These are phyloP conservation scores for Starmerella scarabaei DNA, from an alignment of 805 yeast species.

Conservation along the genomic window DNA sequence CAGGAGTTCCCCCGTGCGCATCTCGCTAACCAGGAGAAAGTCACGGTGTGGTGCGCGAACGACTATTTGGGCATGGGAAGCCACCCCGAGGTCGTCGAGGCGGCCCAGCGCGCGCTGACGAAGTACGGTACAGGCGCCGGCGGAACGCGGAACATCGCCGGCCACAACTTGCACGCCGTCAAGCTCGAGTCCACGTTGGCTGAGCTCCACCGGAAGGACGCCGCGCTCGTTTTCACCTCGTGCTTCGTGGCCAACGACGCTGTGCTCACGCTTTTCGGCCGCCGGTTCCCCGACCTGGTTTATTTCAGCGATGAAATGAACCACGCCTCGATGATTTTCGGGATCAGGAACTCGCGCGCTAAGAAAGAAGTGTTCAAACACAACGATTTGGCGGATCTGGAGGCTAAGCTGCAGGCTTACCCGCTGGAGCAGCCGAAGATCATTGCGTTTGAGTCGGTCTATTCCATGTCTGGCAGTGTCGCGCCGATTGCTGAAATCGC, in stretches of 20 bases:
- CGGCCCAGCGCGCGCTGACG: slow-evolving; percentile 68
- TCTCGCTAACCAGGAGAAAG: slow-evolving; percentile 60
- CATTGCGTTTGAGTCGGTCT: slow-evolving; percentile 93
- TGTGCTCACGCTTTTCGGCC: slow-evolving; percentile 78
- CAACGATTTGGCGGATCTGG: slow-evolving; percentile 76
- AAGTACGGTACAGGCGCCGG: slow-evolving; percentile 98
- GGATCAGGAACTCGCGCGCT: slow-evolving; percentile 81
- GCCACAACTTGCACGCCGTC: slow-evolving; percentile 87
- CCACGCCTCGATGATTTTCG: slow-evolving; percentile 97
- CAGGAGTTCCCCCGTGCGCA: slow-evolving; percentile 90
- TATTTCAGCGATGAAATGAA: slow-evolving; percentile 85
- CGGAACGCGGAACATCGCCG: slow-evolving; percentile 97
- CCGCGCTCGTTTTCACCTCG: slow-evolving; percentile 86
- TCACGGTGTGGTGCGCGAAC: slow-evolving; percentile 98
- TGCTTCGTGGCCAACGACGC: slow-evolving; percentile 98
- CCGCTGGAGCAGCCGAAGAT: slow-evolving; percentile 85
- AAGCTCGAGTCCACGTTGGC: slow-evolving; percentile 77
- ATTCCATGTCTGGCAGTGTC: slow-evolving; percentile 97
- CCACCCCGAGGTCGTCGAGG: slow-evolving; percentile 55
- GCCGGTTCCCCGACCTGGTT: slow-evolving; percentile 76
- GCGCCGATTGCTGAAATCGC: slow-evolving; percentile 88
- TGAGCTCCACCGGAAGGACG: slow-evolving; percentile 84
- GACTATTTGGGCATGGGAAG: slow-evolving; percentile 94
- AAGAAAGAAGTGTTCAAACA: slow-evolving; percentile 84
- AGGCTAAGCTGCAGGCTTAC: slow-evolving; percentile 57